Evolutionary conservation across 805 yeast genomes (phyloP).

Genomic region (Kluyveromyces lactis): DNA sequence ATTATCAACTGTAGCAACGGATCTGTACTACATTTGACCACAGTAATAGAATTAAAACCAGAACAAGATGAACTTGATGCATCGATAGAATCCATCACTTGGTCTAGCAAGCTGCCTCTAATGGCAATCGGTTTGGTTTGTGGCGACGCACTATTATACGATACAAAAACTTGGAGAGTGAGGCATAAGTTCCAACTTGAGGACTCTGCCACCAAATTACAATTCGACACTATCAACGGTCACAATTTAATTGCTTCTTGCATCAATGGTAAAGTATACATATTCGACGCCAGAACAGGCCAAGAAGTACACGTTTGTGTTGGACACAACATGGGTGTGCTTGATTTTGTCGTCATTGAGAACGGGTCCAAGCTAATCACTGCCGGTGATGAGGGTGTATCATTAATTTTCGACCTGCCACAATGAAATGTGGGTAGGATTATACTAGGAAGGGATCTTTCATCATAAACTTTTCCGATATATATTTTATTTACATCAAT

Average conservation of each 20-base stretch:
- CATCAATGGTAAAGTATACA: conserved; percentile 78
- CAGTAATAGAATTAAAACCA: conserved; percentile 49
- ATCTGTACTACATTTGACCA: conserved; percentile 53
- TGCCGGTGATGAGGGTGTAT: conserved; percentile 96
- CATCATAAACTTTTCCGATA: too few relatives aligned
- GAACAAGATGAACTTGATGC: conserved; percentile 55
- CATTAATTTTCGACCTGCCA: conserved; percentile 52
- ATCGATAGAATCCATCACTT: conserved; percentile 71
- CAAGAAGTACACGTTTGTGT: conserved; percentile 66
- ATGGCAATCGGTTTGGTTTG: conserved; percentile 86
- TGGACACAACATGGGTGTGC: conserved; percentile 92
- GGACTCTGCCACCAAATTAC: conserved; percentile 80
- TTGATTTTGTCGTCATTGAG: conserved; percentile 69
- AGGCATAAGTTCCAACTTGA: conserved; percentile 60
- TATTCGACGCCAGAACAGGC: conserved; percentile 88
- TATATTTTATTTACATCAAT: too few relatives aligned
- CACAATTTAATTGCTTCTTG: conserved; percentile 53
- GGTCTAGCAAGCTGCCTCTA: conserved; percentile 59
- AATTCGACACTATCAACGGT: conserved; percentile 53
- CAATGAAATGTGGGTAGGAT: too few relatives aligned
- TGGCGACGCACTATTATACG: conserved; percentile 79
- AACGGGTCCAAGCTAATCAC: conserved; percentile 67
- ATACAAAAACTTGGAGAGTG: conserved; percentile 77
- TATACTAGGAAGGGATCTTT: too few relatives aligned
- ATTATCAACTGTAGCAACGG: conserved; percentile 76